Base-by-base conservation (phyloP, 139 green algal genomes). In the Chlamydomonas asymmetrica region DNA sequence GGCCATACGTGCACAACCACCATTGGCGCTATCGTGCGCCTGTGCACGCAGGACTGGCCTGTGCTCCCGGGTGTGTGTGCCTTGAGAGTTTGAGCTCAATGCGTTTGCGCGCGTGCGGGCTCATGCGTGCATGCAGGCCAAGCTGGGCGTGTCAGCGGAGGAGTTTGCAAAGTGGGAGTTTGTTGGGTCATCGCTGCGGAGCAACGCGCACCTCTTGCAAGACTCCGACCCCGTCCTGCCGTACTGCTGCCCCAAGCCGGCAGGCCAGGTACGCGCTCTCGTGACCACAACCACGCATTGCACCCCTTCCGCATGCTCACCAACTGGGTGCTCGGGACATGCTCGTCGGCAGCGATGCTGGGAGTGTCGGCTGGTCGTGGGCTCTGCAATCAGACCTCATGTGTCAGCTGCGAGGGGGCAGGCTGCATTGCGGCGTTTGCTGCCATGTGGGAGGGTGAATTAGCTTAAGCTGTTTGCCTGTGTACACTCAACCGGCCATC, bases 161-260 rank as follows among this genome's bases (percentile, higher is more conserved):
- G 91, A 97, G 69, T 97, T 98, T 84, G 76, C 45, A 22, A 91
- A 88, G 70, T 98, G 93, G 92, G 90, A 88, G 63, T 88, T 93
- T 34, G 78, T 94, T 32, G 75, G 93, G 25, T 48, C 61, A 32
- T 63, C 66, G 22, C 80, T 68, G 34, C 61, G 39, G 29, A 25
- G 22, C 39, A 75, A 76, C 56, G 57, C 43, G 1, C 50, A 13
- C 20, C 66, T 59, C 23, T 18, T 38, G 23, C 56, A 73, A n/a
- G 25, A 45, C 49, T 35, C 80, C 5, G 32, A 68, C 43, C 37
- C 23, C 13, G 66, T 59, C 9, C 32, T 34, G 2, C 35, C 34
- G 41, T 16, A 59, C 31, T 57, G 52, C 37, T 50, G 4, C 7
- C 5, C 48, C 0, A 9, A 27, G 18, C n/a, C 38, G 37, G 27